Evolutionary conservation across 495 filamentous ascomycete genomes (phyloP).

Genomic region (Aspergillus hancockii): DNA sequence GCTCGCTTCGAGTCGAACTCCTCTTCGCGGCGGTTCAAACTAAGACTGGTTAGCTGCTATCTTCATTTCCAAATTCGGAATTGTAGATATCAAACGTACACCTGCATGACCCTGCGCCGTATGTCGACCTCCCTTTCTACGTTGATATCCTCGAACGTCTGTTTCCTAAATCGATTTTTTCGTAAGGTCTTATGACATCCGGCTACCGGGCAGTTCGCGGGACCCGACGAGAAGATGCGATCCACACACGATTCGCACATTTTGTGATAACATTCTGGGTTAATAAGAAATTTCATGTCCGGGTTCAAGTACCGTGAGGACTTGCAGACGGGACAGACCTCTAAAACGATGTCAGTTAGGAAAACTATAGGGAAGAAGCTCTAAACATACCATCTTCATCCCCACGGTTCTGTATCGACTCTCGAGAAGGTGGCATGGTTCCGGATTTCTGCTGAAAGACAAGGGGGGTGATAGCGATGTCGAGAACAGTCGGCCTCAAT

Average conservation of each 20-base stretch:
- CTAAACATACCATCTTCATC: conserved; percentile 53
- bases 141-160: conserved; percentile 86
- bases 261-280: conserved; percentile 97
- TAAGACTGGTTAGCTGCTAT: conserved; percentile 13
- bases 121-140: conserved; percentile 97
- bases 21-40: conserved; percentile 83
- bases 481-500: conserved; percentile 1
- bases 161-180: conserved; percentile 76
- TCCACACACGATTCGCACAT: conserved; percentile 96
- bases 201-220: conserved; percentile 85
- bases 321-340: conserved; percentile 97
- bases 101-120: conserved; percentile 71
- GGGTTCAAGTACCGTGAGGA: conserved; percentile 91
- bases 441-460: conserved; percentile 4
- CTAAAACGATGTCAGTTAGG: conserved; percentile 40
- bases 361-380: neutral
- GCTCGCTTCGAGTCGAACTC: conserved; percentile 81
- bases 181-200: conserved; percentile 84
- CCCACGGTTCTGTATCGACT: conserved; percentile 36
- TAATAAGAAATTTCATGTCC: conserved; percentile 90
- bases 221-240: conserved; percentile 88
- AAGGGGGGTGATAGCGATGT: conserved; percentile 10
- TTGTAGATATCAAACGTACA: conserved; percentile 41
- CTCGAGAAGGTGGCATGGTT: conserved; percentile 36
- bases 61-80: neutral